These are phyloP conservation scores for Backusella macrospora DNA, from an alignment of 192 early-diverging fungal genomes.

Conservation along the genomic window DNA sequence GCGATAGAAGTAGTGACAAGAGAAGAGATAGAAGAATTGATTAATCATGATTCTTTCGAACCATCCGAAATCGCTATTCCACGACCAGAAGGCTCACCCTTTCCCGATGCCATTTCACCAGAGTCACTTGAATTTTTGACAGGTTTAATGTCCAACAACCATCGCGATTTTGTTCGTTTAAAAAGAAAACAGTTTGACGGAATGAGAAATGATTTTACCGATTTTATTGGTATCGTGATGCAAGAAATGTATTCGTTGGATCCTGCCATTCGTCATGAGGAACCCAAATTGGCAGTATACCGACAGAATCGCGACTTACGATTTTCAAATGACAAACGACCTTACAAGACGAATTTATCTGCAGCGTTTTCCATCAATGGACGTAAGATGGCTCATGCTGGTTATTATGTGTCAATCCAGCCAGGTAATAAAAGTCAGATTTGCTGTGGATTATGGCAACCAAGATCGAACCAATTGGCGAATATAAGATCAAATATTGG, in stretches of 20 bases:
- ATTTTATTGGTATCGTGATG: slow-evolving; percentile 49
- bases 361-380: slow-evolving; percentile 50
- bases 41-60: not conserved
- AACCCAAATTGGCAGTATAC: slow-evolving; percentile 50
- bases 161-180: slow-evolving; percentile 52
- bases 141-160: slow-evolving; percentile 50
- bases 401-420: slow-evolving; percentile 53
- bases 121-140: slow-evolving; percentile 52
- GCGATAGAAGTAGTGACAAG: not conserved
- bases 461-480: slow-evolving; percentile 32
- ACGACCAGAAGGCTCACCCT: slow-evolving; percentile 38
- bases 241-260: slow-evolving; percentile 46
- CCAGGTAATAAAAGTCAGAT: slow-evolving; percentile 45
- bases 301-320: slow-evolving; percentile 60
- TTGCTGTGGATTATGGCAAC: slow-evolving; percentile 55
- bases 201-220: slow-evolving; percentile 48
- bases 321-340: slow-evolving; percentile 57
- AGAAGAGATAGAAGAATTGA: not conserved
- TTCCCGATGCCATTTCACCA: slow-evolving; percentile 52
- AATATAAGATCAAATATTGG: slow-evolving; percentile 49
- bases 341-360: slow-evolving; percentile 55
- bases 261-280: slow-evolving; percentile 44
- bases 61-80: not conserved
- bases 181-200: slow-evolving; percentile 35
- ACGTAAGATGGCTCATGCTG: slow-evolving; percentile 51